Conservation (phyloP, 805 yeast genomes). For the Ogataea nonfermentans region DNA sequence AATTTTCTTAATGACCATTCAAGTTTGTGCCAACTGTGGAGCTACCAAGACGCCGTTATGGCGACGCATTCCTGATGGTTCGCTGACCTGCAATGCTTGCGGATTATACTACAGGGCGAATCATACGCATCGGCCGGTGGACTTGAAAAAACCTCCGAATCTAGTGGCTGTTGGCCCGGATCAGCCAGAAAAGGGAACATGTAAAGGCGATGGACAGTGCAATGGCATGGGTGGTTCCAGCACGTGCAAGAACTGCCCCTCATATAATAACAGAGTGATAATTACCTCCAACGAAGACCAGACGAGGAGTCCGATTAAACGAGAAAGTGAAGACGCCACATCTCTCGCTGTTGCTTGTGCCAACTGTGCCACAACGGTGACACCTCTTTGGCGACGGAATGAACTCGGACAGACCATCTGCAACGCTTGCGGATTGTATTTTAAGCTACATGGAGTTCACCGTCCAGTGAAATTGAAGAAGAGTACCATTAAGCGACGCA, state of each 20-base stretch:
- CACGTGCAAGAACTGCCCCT: constrained; percentile 82
- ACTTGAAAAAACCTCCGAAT: constrained; percentile 57
- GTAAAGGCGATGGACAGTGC: constrained; percentile 76
- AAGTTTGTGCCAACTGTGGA: constrained; percentile 52
- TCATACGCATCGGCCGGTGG: constrained; percentile 62
- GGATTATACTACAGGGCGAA: constrained; percentile 57
- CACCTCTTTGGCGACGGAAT: constrained; percentile 86
- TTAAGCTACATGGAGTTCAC: constrained; percentile 69
- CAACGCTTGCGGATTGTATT: constrained; percentile 84
- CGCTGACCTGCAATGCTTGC: constrained; percentile 58
- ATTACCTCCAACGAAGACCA: constrained; percentile 1
- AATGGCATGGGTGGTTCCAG: constrained; percentile 85
- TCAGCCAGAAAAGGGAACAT: constrained; percentile 47
- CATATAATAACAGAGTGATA: constrained; percentile 66
- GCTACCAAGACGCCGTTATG: constrained; percentile 57
- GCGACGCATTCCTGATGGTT: constrained; percentile 58
- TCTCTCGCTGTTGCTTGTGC: constrained; percentile 71
- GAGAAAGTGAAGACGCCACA: constrained; percentile 23
- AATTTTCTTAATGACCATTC: constrained; percentile 18
- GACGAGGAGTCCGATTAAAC: constrained; percentile 2
- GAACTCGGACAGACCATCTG: constrained; percentile 80
- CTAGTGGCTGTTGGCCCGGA: constrained; percentile 41
- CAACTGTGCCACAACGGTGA: constrained; percentile 80
- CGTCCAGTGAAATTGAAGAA: constrained; percentile 76
- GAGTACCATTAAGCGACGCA: constrained; percentile 71